These are phyloP conservation scores for Lentinula aciculospora DNA, from an alignment of 768 basidiomycete genomes.

Conservation along the genomic window DNA sequence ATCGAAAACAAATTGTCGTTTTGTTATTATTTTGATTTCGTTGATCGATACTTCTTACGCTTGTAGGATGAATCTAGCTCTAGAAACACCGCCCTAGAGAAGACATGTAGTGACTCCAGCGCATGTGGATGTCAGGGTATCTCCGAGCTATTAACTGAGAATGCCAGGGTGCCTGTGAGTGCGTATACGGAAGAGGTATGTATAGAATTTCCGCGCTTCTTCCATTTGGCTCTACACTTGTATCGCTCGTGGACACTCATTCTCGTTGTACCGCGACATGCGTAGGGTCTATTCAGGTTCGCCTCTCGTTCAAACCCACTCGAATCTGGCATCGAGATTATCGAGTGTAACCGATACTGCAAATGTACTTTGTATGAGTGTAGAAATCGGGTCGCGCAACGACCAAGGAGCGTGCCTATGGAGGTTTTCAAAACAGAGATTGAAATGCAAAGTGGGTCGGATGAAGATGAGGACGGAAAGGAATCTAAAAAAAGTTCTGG, in stretches of 20 bases:
- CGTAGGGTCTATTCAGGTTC: slow-evolving; percentile 47
- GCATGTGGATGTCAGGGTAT: slow-evolving; percentile 44
- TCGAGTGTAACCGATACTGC: slow-evolving; percentile 53
- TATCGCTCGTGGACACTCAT: background rate
- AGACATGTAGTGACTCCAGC: slow-evolving; percentile 19
- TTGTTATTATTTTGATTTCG: background rate
- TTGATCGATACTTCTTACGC: too few relatives aligned
- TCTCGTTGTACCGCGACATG: background rate
- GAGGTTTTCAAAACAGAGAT: slow-evolving; percentile 63
- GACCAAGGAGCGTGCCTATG: slow-evolving; percentile 47
- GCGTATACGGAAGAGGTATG: slow-evolving; percentile 42
- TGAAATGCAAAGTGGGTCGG: background rate
- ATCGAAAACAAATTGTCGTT: too few relatives aligned
- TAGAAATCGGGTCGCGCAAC: slow-evolving; percentile 57
- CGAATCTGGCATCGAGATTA: slow-evolving; percentile 37
- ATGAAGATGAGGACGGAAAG: background rate
- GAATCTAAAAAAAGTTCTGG: background rate
- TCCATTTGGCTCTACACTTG: too few relatives aligned
- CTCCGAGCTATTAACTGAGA: slow-evolving; percentile 33
- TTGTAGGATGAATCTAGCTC: background rate
- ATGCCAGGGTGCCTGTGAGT: slow-evolving; percentile 20
- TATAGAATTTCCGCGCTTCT: background rate
- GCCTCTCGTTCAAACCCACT: slow-evolving; percentile 19
- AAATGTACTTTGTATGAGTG: slow-evolving; percentile 24
- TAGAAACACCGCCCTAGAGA: background rate